Base-by-base conservation (phyloP, 2,329 filamentous ascomycete species). In the Ceratocystis eucalypticola region DNA sequence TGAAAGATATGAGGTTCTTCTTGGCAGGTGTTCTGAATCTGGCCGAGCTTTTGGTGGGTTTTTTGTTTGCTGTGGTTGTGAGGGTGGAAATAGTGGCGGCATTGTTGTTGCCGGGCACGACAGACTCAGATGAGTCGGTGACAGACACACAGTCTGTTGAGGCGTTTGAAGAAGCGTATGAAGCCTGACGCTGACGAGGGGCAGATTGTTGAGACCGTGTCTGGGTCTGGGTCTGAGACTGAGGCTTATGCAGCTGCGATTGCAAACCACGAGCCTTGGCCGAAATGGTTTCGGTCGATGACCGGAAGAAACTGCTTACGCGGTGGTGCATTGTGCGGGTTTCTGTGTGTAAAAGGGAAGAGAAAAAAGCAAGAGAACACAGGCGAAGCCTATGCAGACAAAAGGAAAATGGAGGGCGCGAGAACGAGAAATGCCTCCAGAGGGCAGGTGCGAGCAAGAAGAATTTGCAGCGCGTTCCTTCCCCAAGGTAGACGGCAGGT, bases 301-400 rank as follows among this genome's bases (percentile, higher is more conserved):
- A 78, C 70, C 81, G 80, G 70, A 84, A 77, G 74, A 85, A 84
- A 72, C 78, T 80, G 72, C 79, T 76, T 69, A 85, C 82, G 68
- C 79, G 76, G 75, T 84, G 80, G 72, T 82, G 82, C 82, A 84
- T 85, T 65, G 72, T 77, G 62, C n/a, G 3, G 25, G 28, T 62
- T 44, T n/a, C 30, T 22, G 48, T 15, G 57, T 44, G 37, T 59
- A 57, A n/a, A 20, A 64, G 50, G 20, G 41, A 20, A 25, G 44
- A 33, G 10, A 37, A 30, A 30, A 7, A 22, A 20, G n/a, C 7
- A 45, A 63, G 41, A 50, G n/a, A 25, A 25, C 8, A 62, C 10
- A 30, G 46, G 10, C 44, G n/a, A 17, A 61, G 28, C 10, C 10
- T 41, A 12, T 41, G 1, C 3, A 41, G 10, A 41, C 10, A 10